Conservation (phyloP, 805 yeast species). For the Hanseniaspora opuntiae region DNA sequence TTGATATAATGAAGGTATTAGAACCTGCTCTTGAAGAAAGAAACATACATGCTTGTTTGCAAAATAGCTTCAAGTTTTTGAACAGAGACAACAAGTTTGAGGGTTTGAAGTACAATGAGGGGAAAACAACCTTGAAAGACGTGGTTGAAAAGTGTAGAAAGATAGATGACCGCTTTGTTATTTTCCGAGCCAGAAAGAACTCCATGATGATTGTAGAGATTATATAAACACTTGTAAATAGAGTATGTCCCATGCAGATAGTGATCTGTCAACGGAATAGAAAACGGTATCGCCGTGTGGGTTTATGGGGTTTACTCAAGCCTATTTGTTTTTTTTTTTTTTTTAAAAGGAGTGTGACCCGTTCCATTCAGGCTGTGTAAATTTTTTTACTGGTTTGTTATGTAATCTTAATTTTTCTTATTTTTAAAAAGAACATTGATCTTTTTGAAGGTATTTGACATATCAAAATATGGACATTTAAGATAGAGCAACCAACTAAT, state of each 20-base stretch:
- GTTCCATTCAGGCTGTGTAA: too few species aligned
- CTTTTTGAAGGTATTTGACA: background rate
- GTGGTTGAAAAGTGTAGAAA: background rate
- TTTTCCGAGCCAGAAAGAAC: background rate
- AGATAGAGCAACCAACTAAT: too few species aligned
- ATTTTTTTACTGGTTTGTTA: too few species aligned
- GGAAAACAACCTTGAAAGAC: background rate
- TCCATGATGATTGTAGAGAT: slow-evolving; percentile 1
- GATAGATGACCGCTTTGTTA: background rate
- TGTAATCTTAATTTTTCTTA: too few species aligned
- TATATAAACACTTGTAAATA: background rate
- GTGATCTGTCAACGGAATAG: background rate
- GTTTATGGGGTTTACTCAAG: background rate
- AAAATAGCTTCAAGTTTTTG: background rate
- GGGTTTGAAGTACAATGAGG: background rate
- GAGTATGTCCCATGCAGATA: background rate
- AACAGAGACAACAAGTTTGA: background rate
- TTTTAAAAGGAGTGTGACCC: background rate
- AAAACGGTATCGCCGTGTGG: background rate
- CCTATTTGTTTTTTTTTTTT: background rate
- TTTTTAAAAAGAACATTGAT: background rate
- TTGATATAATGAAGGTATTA: background rate
- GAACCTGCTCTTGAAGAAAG: background rate
- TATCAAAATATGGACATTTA: too few species aligned
- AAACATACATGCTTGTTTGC: background rate